Conservation (phyloP, 2,329 filamentous ascomycete species). For the Aspergillus hortae region DNA sequence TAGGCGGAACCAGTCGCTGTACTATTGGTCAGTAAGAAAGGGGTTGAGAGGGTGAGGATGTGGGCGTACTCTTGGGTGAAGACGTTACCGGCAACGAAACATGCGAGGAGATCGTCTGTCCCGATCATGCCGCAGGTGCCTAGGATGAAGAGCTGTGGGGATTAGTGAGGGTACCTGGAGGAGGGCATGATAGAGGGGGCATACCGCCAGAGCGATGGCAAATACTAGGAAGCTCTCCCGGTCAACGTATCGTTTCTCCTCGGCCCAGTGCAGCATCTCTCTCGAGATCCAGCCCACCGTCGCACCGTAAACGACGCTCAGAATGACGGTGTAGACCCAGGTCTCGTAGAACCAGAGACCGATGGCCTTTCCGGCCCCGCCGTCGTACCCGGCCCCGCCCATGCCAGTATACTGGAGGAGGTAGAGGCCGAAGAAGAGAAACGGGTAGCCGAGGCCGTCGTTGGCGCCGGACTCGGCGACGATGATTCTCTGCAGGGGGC, state of each 20-base stretch:
- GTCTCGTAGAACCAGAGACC: constrained; percentile 82
- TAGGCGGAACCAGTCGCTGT: constrained; percentile 81
- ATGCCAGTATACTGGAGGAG: constrained; percentile 71
- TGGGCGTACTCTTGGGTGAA: constrained; percentile 76
- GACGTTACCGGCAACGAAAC: constrained; percentile 85
- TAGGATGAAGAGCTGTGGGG: constrained; percentile 66
- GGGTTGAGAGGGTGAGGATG: background rate
- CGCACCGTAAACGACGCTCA: constrained; percentile 75
- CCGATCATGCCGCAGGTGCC: constrained; percentile 85
- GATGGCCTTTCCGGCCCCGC: constrained; percentile 65
- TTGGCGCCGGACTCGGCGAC: constrained; percentile 83
- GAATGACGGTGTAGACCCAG: constrained; percentile 75
- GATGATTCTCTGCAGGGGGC: constrained; percentile 74
- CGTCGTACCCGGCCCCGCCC: constrained; percentile 52
- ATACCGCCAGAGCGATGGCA: constrained; percentile 72
- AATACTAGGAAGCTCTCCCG: constrained; percentile 85
- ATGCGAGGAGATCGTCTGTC: constrained; percentile 84
- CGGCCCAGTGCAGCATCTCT: constrained; percentile 77
- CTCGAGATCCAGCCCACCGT: constrained; percentile 78
- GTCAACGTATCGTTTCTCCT: constrained; percentile 77
- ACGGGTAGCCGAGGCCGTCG: constrained; percentile 85
- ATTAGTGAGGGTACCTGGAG: constrained; percentile 8
- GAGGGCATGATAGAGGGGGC: constrained; percentile 14
- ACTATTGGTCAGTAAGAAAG: background rate
- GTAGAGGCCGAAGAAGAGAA: constrained; percentile 80